These are phyloP conservation scores for Syncephalis fuscata DNA, from an alignment of 371 early-diverging fungal genomes.

Conservation along the genomic window DNA sequence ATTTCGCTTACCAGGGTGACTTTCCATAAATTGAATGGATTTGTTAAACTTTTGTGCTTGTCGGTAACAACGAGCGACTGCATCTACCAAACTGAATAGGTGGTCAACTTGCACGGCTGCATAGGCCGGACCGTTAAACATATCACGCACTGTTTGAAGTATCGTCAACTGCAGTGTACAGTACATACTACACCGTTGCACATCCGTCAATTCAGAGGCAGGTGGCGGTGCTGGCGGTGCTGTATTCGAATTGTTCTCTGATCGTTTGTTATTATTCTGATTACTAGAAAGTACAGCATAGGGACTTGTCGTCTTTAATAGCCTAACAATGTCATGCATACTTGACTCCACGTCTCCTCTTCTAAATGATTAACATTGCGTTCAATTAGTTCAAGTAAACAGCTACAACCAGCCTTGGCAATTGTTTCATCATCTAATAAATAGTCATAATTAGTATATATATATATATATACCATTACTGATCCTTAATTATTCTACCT, in stretches of 20 bases:
- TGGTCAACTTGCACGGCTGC: slow-evolving; percentile 32
- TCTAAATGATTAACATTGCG: slow-evolving; percentile 54
- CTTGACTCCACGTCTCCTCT: slow-evolving; percentile 43
- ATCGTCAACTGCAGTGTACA: slow-evolving; percentile 27
- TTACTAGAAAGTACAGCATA: slow-evolving; percentile 11
- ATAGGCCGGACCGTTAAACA: slow-evolving; percentile 36
- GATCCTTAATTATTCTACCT: slow-evolving; percentile 15
- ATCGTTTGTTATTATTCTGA: background rate
- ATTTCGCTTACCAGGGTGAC: slow-evolving; percentile 31
- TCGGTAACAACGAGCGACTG: slow-evolving; percentile 62
- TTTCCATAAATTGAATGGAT: slow-evolving; percentile 46
- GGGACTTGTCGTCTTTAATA: slow-evolving; percentile 72
- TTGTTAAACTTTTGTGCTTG: slow-evolving; percentile 73
- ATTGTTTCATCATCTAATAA: slow-evolving; percentile 65
- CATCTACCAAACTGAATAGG: slow-evolving; percentile 49
- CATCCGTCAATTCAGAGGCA: background rate
- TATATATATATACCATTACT: too few relatives aligned
- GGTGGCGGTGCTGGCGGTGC: background rate
- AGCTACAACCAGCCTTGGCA: slow-evolving; percentile 79
- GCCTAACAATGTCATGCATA: slow-evolving; percentile 36
- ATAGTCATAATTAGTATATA: too few relatives aligned
- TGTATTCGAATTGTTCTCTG: background rate
- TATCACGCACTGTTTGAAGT: slow-evolving; percentile 58
- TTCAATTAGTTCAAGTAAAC: slow-evolving; percentile 76
- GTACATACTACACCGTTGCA: background rate